These are phyloP conservation scores for Mortierella antarctica DNA, from an alignment of 192 early-diverging fungal species.

Conservation along the genomic window DNA sequence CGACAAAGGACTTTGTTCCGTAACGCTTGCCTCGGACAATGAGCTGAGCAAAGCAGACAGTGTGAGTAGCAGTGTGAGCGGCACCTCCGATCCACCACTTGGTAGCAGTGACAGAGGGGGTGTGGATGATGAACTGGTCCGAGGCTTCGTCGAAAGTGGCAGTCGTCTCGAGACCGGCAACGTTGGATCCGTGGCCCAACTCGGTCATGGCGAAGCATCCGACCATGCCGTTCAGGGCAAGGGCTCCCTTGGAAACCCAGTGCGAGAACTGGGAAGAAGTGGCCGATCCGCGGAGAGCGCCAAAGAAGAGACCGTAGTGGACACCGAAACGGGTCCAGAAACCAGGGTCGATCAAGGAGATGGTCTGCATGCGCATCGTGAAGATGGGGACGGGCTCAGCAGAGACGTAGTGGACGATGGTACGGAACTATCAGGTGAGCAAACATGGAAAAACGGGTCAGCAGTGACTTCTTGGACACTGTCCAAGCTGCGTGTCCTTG, in stretches of 20 bases:
- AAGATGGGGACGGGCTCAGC: constrained; percentile 77
- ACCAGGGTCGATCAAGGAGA: constrained; percentile 85
- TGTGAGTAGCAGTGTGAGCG: constrained; percentile 89
- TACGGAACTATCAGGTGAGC: constrained; percentile 59
- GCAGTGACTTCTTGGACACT: neutral
- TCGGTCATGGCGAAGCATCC: constrained; percentile 98
- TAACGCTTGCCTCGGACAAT: constrained; percentile 83
- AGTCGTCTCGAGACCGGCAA: constrained; percentile 92
- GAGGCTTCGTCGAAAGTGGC: constrained; percentile 87
- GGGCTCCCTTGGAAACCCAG: constrained; percentile 87
- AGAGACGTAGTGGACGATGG: constrained; percentile 75
- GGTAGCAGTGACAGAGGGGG: constrained; percentile 81
- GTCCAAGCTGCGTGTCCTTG: no score
- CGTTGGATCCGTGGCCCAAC: constrained; percentile 90
- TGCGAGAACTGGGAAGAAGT: constrained; percentile 86
- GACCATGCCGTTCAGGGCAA: constrained; percentile 82
- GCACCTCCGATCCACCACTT: constrained; percentile 99
- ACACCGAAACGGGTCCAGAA: constrained; percentile 94
- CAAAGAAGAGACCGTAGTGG: constrained; percentile 91
- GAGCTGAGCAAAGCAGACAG: constrained; percentile 86
- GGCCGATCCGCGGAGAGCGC: constrained; percentile 85
- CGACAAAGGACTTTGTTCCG: constrained; percentile 91
- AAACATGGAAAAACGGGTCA: neutral
- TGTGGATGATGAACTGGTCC: constrained; percentile 89
- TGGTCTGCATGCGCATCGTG: constrained; percentile 80